Base-by-base conservation (phyloP, 495 filamentous ascomycete genomes). In the Aspergillus taichungensis region DNA sequence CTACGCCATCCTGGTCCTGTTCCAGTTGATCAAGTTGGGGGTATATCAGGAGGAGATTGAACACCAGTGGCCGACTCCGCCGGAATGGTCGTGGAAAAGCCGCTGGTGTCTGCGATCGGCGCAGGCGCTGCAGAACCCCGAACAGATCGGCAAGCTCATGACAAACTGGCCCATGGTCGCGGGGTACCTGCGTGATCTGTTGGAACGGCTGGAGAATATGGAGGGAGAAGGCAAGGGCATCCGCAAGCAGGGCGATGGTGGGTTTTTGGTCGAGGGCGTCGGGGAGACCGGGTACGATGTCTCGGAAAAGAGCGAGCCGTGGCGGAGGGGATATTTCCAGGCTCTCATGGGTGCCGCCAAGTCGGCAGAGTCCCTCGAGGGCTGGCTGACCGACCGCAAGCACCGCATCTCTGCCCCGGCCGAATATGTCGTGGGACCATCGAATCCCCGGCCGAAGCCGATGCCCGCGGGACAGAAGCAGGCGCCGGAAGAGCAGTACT, bases 321-420 rank as follows among this genome's bases (percentile, higher is more conserved):
- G 89, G 89, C 68, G 84, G 53, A 71, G 85, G 40, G 85, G 88
- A 0, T 95, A 95, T 55, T 88, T 79, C 61, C 76, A 90, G 51
- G 74, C 79, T 13, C 61, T 95, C 18, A 85, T 95, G 80, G 74
- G 82, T 8, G 74, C 74, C 47, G 88, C 83, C 0, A 79, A 78
- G 48, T 78, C 82, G 2, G 83, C 87, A 3, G 89, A 94, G 68
- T 79, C 85, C 49, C 64, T 90, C 13, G 87, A 94, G 39, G 84
- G 83, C 8, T 85, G 80, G 72, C 72, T 91, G 33, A 61, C 68
- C 28, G 87, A 94, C 59, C 79, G 66, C 34, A 82, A 75, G 32
- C 71, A 80, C 49, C 69, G 73, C 18, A 63, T 83, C 8, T 73
- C 78, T 12, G 88, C 87, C 35, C 82, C 86, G 2, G 69, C 71